Evolutionary conservation across 495 filamentous ascomycete genomes (phyloP).

Genomic region (Neurospora sp.): DNA sequence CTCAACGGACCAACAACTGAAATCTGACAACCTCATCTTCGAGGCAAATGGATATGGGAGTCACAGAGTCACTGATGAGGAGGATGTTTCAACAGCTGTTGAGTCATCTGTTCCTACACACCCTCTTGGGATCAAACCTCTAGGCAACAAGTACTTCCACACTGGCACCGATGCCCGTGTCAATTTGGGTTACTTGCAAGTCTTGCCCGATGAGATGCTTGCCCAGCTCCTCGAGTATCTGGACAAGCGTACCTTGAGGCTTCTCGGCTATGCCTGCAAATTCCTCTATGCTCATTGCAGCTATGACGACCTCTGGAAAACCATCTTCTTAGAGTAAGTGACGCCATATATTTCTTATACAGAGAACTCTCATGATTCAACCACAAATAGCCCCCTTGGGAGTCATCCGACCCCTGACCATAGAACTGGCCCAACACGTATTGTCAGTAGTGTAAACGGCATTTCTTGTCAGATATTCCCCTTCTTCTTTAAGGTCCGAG

Average conservation of each 20-base stretch:
- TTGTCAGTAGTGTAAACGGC: background rate
- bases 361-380: background rate
- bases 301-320: constrained; percentile 85
- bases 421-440: background rate
- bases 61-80: constrained; percentile 9
- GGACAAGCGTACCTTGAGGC: constrained; percentile 49
- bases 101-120: constrained; percentile 55
- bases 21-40: background rate
- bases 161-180: constrained; percentile 54
- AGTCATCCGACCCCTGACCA: background rate
- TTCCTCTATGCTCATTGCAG: constrained; percentile 80
- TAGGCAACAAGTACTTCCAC: constrained; percentile 69
- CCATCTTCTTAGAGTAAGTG: constrained; percentile 75
- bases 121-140: constrained; percentile 76
- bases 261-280: constrained; percentile 74
- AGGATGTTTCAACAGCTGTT: background rate
- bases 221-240: constrained; percentile 65
- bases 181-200: constrained; percentile 50
- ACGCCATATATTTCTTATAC: constrained; percentile 4
- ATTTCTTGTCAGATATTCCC: background rate
- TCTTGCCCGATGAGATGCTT: constrained; percentile 74
- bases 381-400: background rate
- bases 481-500: background rate
- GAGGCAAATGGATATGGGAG: constrained; percentile 7
- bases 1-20: constrained; percentile 10